Conservation (phyloP, 176 grass and related monocot genomes). For the Hyparrhenia diplandra region DNA sequence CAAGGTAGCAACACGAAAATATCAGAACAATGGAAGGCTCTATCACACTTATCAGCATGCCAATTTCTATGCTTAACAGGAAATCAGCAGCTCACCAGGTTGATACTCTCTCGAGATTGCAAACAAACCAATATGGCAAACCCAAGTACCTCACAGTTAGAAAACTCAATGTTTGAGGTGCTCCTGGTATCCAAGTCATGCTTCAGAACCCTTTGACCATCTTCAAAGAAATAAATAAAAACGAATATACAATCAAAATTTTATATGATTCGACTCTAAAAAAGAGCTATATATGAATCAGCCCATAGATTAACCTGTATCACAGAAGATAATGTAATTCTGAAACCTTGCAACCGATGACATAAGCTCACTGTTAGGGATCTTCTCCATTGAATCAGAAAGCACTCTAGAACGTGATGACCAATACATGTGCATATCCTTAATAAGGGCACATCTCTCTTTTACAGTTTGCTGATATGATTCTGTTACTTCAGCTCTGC, state of each 20-base stretch:
- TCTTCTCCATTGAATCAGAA: conserved; percentile 35
- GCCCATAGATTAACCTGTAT: conserved; percentile 68
- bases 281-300: conserved; percentile 2
- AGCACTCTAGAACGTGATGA: conserved; percentile 17
- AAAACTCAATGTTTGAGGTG: conserved; percentile 60
- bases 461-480: conserved; percentile 49
- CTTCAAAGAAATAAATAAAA: conserved; percentile 42
- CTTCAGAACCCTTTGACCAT: conserved; percentile 65
- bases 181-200: conserved; percentile 45
- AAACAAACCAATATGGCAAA: conserved; percentile 76
- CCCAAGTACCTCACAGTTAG: conserved; percentile 67
- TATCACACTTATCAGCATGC: background rate
- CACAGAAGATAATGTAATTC: conserved; percentile 53
- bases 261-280: background rate
- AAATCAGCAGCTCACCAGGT: conserved; percentile 50
- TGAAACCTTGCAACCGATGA: conserved; percentile 75
- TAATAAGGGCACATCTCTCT: conserved; percentile 56
- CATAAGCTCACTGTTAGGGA: conserved; percentile 35
- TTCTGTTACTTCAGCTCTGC: conserved; percentile 51
- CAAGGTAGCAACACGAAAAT: conserved; percentile 3
- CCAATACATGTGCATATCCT: conserved; percentile 44
- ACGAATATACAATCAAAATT: background rate
- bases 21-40: background rate
- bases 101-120: conserved; percentile 67
- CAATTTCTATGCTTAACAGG: background rate